Percentiles rank a stretch among this genome's conserved stretches.
Conservation (phyloP, 768 basidiomycete species). For the Hypsizygus marmoreus region DNA sequence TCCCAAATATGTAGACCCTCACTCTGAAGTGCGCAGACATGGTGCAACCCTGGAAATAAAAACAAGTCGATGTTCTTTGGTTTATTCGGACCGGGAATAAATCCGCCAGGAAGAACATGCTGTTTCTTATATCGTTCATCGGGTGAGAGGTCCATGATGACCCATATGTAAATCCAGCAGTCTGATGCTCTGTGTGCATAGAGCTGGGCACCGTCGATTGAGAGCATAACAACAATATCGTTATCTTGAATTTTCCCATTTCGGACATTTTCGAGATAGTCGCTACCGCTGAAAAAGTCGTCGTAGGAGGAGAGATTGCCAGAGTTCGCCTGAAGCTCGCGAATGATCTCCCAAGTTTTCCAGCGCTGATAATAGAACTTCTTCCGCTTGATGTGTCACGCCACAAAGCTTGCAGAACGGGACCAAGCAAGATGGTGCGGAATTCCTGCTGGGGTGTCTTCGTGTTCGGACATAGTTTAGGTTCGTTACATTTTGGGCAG, state of each 20-base stretch:
- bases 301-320: conserved; percentile 16
- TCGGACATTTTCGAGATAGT: conserved; percentile 26
- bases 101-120: conserved; percentile 23
- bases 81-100: conserved; percentile 32
- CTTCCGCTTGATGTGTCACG: conserved; percentile 22
- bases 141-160: conserved; percentile 31
- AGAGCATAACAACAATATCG: conserved; percentile 36
- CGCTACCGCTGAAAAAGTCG: conserved; percentile 31
- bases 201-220: conserved; percentile 44
- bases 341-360: conserved; percentile 22
- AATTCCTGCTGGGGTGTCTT: conserved; percentile 28
- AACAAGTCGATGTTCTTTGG: conserved; percentile 27
- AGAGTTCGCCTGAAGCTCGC: conserved; percentile 7
- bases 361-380: conserved; percentile 26
- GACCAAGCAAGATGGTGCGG: conserved; percentile 42
- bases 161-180: conserved; percentile 45
- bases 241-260: conserved; percentile 23
- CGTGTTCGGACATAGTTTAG: conserved; percentile 22
- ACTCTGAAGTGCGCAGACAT: conserved; percentile 23
- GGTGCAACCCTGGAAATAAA: conserved; percentile 17
- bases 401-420: conserved; percentile 41
- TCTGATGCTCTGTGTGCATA: conserved; percentile 44
- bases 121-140: conserved; percentile 24
- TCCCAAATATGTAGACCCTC: conserved; percentile 30
- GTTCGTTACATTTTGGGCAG: conserved; percentile 27